Evolutionary conservation across 352 stramenopile species (phyloP), one percentile per base, ranked within the genome.

Genomic region (Phytophthora rubi): DNA sequence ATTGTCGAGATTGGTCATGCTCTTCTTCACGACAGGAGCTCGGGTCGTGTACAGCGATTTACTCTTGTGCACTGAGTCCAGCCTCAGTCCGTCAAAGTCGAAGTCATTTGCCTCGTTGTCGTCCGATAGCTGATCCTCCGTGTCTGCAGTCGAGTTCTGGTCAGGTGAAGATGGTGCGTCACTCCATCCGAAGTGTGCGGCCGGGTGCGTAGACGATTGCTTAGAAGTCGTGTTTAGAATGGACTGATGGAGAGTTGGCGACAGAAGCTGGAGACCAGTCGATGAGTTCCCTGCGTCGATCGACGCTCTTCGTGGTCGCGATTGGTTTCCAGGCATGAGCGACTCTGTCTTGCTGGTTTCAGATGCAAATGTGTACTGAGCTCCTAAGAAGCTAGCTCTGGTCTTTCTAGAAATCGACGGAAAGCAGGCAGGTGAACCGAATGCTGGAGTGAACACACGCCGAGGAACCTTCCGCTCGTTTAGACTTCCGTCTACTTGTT

Each of bases 261-360:
- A 84, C 15, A 84, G 60, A 13, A 84, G 63, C 28, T 79, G 74
- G 15, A 84, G 59, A 37, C 77, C 73, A 2, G 33, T 39, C 12
- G 33, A 39, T 10, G 33, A 0, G 6, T 39, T 39, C 4, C 5
- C 33, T 4, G 33, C 33, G 10, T 39, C 33, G 8, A 39, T 7
- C 3, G 33, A 30, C 16, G 15, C 8, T 8, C 58, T 48, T 3
- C 58, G 52, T 26, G 57, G 28, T 18, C 47, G 26, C 4, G 53
- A 33, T 15, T 66, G 44, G 16, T 53, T 70, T 63, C 49, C 65
- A 37, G 56, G 57, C 65, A 77, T 77, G 15, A 9, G 32, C 33
- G 30, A 45, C 6, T 28, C 39, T 18, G 12, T 51, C 16, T 52
- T 15, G 54, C 18, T 52, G 28, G 28, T n/a, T 52, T 54, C 26